Conservation (phyloP, 2,329 filamentous ascomycete genomes). For the Coniochaeta prunicola region DNA sequence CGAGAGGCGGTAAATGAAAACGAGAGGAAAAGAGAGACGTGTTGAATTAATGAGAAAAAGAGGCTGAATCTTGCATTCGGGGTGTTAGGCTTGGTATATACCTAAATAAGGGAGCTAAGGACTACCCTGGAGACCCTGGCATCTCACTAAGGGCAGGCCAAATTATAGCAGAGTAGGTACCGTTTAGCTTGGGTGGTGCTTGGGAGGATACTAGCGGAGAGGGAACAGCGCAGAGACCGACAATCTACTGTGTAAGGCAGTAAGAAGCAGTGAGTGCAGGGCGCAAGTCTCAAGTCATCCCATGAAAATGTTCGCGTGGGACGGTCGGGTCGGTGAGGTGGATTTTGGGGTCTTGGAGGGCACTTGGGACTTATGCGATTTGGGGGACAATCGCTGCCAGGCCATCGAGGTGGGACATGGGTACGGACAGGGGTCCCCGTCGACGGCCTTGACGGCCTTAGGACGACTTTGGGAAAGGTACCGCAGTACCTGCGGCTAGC, state of each 20-base stretch:
- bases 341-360: neutral
- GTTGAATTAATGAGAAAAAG: slow-evolving; percentile 3
- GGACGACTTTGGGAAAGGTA: neutral
- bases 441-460: neutral
- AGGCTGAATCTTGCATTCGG: slow-evolving; percentile 3
- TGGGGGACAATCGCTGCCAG: neutral
- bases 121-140: neutral
- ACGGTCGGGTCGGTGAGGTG: neutral
- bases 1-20: slow-evolving; percentile 1
- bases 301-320: slow-evolving; percentile 1
- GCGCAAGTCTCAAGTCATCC: neutral
- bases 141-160: neutral
- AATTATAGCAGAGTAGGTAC: neutral
- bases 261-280: neutral
- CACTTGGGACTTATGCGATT: neutral
- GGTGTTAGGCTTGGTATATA: slow-evolving; percentile 3
- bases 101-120: neutral
- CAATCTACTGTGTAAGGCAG: neutral
- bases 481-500: neutral
- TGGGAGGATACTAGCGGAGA: neutral
- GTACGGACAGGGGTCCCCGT: neutral
- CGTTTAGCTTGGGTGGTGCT: neutral
- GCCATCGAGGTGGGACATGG: neutral
- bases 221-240: neutral
- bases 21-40: neutral